phyloP scores from a whole-genome alignment of 495 filamentous ascomycete genomes.

The Letharia lupina region DNA sequence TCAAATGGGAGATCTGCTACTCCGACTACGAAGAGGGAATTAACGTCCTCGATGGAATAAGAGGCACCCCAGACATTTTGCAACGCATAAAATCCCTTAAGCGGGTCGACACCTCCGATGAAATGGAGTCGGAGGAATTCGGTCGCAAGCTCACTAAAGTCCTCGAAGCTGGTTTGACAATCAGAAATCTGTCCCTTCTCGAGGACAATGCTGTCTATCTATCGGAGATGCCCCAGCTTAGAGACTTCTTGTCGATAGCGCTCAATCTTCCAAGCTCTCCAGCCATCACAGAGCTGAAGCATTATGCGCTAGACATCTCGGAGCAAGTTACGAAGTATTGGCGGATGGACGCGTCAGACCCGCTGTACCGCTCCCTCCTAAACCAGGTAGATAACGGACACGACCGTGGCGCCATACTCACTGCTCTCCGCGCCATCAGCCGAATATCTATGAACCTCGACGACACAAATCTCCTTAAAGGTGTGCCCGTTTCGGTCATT shows the following conservation, averaged over 20 bases:
- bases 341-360: conserved; percentile 44
- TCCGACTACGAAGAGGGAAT: conserved; percentile 44
- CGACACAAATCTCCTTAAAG: conserved; percentile 53
- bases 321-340: conserved; percentile 83
- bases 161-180: conserved; percentile 76
- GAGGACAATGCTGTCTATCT: conserved; percentile 81
- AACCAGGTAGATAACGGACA: conserved; percentile 44
- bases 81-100: conserved; percentile 54
- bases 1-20: conserved; percentile 74
- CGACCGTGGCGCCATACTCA: conserved; percentile 81
- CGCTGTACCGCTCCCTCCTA: conserved; percentile 45
- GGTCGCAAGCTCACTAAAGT: conserved; percentile 62
- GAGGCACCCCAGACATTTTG: conserved; percentile 68
- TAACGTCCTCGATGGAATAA: conserved; percentile 60
- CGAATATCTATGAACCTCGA: conserved; percentile 81
- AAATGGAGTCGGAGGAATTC: conserved; percentile 65
- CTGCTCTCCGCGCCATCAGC: conserved; percentile 72
- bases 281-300: conserved; percentile 76
- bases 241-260: conserved; percentile 73
- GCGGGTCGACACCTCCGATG: conserved; percentile 52
- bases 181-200: conserved; percentile 89
- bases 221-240: conserved; percentile 58
- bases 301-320: conserved; percentile 85
- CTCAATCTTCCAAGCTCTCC: conserved; percentile 68
- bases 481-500: conserved; percentile 56